These are phyloP conservation scores for Casaregolazyma lundiana DNA, from an alignment of 1,139 yeast species.

Conservation along the genomic window DNA sequence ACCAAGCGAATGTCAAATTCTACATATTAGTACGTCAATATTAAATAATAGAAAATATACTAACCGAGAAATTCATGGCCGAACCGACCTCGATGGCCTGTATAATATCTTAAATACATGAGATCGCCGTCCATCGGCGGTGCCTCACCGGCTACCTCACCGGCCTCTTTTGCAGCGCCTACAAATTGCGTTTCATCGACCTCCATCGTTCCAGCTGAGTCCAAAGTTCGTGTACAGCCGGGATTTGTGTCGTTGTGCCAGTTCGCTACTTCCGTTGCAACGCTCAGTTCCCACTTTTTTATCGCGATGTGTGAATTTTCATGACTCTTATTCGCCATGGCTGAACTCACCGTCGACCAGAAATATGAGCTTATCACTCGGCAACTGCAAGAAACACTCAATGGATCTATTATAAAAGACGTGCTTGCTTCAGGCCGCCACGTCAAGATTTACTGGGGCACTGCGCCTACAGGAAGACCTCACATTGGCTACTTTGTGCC, in stretches of 20 bases:
- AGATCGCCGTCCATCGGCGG: conserved; percentile 23
- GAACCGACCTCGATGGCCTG: conserved; percentile 42
- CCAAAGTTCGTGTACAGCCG: too few species aligned
- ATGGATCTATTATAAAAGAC: conserved; percentile 81
- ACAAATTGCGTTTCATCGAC: conserved; percentile 2
- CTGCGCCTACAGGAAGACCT: conserved; percentile 94
- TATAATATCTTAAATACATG: conserved; percentile 39
- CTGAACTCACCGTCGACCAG: conserved; percentile 45
- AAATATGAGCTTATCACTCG: conserved; percentile 76
- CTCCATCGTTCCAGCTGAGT: conserved; percentile 1
- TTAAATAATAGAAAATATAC: conserved; percentile 4
- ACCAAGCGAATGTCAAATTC: conserved; percentile 40
- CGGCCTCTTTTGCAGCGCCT: conserved; percentile 2
- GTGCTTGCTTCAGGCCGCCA: conserved; percentile 81
- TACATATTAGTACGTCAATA: conserved; percentile 5
- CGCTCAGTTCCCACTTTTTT: background rate
- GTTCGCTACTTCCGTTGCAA: background rate
- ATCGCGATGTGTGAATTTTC: background rate
- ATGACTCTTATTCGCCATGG: background rate
- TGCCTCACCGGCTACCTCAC: background rate
- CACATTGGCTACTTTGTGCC: conserved; percentile 99
- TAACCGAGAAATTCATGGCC: conserved; percentile 44
- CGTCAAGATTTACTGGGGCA: conserved; percentile 90
- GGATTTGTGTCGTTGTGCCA: background rate
- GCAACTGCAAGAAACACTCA: conserved; percentile 86